A percentile compares a stretch with the other conserved stretches of the same genome.
These are phyloP conservation scores for Thymus mandschuricus DNA, from an alignment of 257 asterid species.

Conservation along the genomic window DNA sequence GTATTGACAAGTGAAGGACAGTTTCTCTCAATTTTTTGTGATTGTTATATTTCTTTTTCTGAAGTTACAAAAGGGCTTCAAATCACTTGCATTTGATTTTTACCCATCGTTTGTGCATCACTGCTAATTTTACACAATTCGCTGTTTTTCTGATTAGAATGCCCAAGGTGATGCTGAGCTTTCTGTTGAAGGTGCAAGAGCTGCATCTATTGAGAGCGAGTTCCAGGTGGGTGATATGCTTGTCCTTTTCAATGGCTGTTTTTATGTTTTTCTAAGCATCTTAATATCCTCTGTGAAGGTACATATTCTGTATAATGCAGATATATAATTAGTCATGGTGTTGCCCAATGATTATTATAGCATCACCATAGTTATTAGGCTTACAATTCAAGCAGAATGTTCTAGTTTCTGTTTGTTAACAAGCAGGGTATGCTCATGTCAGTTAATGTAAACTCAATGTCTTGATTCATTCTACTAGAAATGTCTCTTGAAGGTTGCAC, in stretches of 20 bases:
- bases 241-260: constrained; percentile 20
- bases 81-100: constrained; percentile 25
- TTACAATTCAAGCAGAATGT: not conserved
- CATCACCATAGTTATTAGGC: constrained; percentile 16
- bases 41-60: not conserved
- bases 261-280: constrained; percentile 18
- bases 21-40: constrained; percentile 2
- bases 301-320: not conserved
- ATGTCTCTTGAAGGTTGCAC: constrained; percentile 12
- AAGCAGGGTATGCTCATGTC: not conserved
- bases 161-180: constrained; percentile 39
- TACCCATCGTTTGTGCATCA: constrained; percentile 12
- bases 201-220: constrained; percentile 42
- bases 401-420: not conserved
- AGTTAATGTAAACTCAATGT: constrained; percentile 21
- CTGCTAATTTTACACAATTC: constrained; percentile 19
- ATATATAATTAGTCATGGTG: constrained; percentile 10
- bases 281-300: constrained; percentile 4
- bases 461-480: constrained; percentile 25
- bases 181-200: constrained; percentile 41
- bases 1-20: constrained; percentile 38
- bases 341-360: constrained; percentile 4
- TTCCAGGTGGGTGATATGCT: constrained; percentile 52
- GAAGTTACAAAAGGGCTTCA: constrained; percentile 11
- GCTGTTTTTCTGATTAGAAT: constrained; percentile 37